Base-by-base conservation (phyloP, 257 asterid genomes). In the Nyctanthes arbortristis region DNA sequence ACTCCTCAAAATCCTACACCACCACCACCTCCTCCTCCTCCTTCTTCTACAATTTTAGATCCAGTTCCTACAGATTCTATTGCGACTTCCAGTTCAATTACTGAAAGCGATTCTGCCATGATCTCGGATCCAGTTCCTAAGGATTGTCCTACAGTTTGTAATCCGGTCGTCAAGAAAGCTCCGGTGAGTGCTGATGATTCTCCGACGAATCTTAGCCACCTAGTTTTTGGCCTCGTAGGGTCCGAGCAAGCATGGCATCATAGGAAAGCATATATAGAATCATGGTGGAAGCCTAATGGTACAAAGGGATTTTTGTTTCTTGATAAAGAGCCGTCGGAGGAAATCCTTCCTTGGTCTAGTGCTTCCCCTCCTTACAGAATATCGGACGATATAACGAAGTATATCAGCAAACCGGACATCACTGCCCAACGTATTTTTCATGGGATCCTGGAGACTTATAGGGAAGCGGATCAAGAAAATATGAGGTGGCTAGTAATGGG, bases 401-500 rank as follows among this genome's bases (percentile, higher is more conserved):
- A 85, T 16, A 28, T 79, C 35, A 35, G 13, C 84, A 79, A 67
- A 82, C 75, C 11, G 20, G 66, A 1, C 82, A 83, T 1, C 64
- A 16, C 1, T 66, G 63, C 0, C 88, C 90, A 0, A 0, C 78
- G 90, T 1, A 82, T 89, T 87, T 84, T 85, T 2, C 91, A 77
- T 40, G 93, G 87, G 3, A 84, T 90, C 7, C 65, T 77, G 79
- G 96, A 90, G 80, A 61, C 74, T 16, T 45, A 84, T 37, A 61
- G 82, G 14, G 90, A 86, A 24, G 47, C 61, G 10, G 81, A 72
- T 4, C 36, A 83, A 0, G 83, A 74, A 18, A 54, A 77, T 0
- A 57, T 87, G 0, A 73, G 96, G 13, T 89, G 96, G 96, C 68
- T 85, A 0, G 85, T 90, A 0, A 88, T 90, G 86, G 96, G 93